Evolutionary conservation across 1,284 basidiomycete genomes (phyloP).

Genomic region (Trametes pubescens): DNA sequence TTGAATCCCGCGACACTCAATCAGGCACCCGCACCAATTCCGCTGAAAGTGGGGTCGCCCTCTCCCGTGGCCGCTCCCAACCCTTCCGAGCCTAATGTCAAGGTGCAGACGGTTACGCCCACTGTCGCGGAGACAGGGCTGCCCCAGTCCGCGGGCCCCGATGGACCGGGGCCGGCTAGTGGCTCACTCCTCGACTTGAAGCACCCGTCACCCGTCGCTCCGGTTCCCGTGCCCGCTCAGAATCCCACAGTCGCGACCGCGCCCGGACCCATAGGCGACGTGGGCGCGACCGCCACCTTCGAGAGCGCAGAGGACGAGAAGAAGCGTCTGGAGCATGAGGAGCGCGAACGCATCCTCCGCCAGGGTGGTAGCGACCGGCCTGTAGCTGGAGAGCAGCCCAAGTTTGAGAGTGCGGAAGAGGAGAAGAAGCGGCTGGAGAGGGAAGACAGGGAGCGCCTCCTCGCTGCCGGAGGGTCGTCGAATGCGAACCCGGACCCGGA

Average conservation of each 20-base stretch:
- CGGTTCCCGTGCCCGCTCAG: slow-evolving; percentile 15
- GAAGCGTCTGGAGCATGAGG: slow-evolving; percentile 48
- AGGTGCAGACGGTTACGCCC: slow-evolving; percentile 52
- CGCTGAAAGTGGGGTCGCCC: slow-evolving; percentile 41
- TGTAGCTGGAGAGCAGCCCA: slow-evolving; percentile 27
- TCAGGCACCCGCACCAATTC: slow-evolving; percentile 62
- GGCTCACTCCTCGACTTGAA: slow-evolving; percentile 66
- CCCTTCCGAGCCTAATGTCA: slow-evolving; percentile 42
- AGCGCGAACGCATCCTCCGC: slow-evolving; percentile 45
- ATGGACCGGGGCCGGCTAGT: slow-evolving; percentile 69
- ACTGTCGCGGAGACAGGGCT: slow-evolving; percentile 72
- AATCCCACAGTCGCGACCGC: slow-evolving; percentile 11
- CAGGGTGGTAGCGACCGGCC: slow-evolving; percentile 21
- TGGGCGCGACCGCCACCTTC: slow-evolving; percentile 7
- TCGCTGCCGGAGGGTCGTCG: slow-evolving; percentile 44
- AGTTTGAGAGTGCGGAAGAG: slow-evolving; percentile 63
- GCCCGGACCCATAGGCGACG: slow-evolving; percentile 17
- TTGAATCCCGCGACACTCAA: slow-evolving; percentile 64
- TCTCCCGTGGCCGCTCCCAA: slow-evolving; percentile 40
- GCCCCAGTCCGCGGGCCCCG: slow-evolving; percentile 60
- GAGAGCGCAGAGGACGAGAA: slow-evolving; percentile 55
- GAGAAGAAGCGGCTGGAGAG: slow-evolving; percentile 75
- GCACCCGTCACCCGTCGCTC: slow-evolving; percentile 46
- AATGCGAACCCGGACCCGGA: slow-evolving; percentile 22
- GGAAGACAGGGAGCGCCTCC: slow-evolving; percentile 66